These are phyloP conservation scores for Paratinospora sagittata DNA, from an alignment of 164 flowering plant genomes.

Conservation along the genomic window DNA sequence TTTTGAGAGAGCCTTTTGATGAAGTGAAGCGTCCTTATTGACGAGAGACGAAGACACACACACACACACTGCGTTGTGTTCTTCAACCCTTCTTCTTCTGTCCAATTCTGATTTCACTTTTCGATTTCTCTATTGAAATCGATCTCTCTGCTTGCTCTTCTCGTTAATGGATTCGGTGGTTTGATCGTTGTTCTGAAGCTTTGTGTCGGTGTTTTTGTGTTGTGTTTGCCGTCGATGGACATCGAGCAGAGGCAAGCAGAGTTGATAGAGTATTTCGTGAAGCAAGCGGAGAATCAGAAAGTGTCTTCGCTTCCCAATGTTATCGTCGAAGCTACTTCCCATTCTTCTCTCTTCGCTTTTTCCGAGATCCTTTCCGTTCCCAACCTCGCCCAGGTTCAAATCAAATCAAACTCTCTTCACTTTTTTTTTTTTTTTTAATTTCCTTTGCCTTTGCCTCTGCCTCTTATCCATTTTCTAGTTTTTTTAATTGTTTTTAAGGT, in stretches of 20 bases:
- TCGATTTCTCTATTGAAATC: background rate
- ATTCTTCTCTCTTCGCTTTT: conserved; percentile 82
- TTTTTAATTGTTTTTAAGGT: background rate
- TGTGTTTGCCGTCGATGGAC: conserved; percentile 43
- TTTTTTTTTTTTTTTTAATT: background rate
- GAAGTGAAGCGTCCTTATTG: background rate
- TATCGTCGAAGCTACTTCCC: conserved; percentile 70
- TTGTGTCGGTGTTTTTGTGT: background rate
- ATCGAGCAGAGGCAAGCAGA: conserved; percentile 84
- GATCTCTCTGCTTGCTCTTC: no score
- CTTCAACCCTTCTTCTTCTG: background rate
- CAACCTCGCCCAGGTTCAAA: conserved; percentile 47
- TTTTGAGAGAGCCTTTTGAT: background rate
- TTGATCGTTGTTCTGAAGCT: background rate
- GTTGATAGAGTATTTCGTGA: conserved; percentile 62
- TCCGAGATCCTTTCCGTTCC: conserved; percentile 88
- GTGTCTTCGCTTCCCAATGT: conserved; percentile 50
- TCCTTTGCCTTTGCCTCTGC: background rate
- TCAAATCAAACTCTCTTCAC: background rate
- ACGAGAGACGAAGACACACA: background rate
- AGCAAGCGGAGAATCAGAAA: conserved; percentile 48
- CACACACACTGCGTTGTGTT: no score
- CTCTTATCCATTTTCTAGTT: background rate
- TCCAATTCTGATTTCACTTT: background rate
- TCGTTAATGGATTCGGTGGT: background rate